Conservation (phyloP, 345 rosid species). For the Eucalyptus cloeziana region DNA sequence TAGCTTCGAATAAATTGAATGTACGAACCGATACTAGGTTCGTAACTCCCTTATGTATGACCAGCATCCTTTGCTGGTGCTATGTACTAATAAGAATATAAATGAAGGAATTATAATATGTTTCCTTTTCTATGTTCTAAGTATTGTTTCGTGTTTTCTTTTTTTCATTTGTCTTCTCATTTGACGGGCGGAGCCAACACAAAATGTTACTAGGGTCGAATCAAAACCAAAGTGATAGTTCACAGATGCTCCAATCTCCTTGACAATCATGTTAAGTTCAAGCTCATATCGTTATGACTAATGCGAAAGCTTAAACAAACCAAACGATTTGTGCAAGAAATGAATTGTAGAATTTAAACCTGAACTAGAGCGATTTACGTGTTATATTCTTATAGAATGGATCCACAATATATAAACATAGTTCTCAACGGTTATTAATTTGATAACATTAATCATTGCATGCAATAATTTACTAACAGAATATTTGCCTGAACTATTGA, state of each 20-base stretch:
- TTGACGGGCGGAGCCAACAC: background rate
- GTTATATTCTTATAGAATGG: background rate
- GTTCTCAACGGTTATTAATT: background rate
- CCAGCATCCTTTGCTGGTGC: background rate
- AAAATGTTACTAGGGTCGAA: background rate
- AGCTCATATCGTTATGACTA: background rate
- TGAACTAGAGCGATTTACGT: background rate
- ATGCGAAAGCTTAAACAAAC: background rate
- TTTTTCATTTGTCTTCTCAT: background rate
- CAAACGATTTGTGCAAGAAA: background rate
- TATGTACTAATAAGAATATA: background rate
- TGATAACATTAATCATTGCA: background rate
- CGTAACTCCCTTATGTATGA: background rate
- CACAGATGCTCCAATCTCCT: background rate
- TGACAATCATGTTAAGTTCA: background rate
- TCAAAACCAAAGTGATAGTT: background rate
- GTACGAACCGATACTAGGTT: background rate
- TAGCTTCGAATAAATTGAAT: background rate
- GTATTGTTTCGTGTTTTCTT: background rate
- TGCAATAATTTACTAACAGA: background rate
- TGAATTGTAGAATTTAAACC: background rate
- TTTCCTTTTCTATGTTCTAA: background rate
- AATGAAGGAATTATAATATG: background rate
- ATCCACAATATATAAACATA: background rate
- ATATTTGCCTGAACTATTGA: background rate